These are phyloP conservation scores for Lyophyllum decastes DNA, from an alignment of 768 basidiomycete genomes.

Conservation along the genomic window DNA sequence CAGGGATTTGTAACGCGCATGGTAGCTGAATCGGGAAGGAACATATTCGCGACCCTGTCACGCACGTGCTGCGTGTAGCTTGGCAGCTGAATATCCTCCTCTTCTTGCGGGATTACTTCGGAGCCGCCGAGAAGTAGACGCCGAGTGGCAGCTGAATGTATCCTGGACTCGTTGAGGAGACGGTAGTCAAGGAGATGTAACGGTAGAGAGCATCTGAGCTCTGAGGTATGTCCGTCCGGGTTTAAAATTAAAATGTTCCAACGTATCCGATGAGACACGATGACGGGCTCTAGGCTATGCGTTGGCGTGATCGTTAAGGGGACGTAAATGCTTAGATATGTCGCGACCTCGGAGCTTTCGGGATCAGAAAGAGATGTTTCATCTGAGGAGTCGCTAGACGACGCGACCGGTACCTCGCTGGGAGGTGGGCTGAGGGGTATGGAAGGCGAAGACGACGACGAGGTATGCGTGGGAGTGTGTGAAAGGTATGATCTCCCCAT, in stretches of 20 bases:
- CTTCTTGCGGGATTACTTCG: constrained; percentile 38
- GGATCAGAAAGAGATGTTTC: neutral
- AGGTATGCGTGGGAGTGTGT: neutral
- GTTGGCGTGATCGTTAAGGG: constrained; percentile 68
- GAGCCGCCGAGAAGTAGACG: constrained; percentile 58
- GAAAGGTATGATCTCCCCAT: constrained; percentile 1
- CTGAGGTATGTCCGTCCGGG: constrained; percentile 88
- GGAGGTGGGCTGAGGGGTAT: neutral
- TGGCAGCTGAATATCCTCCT: constrained; percentile 78
- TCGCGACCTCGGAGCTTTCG: constrained; percentile 48
- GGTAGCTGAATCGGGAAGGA: constrained; percentile 60
- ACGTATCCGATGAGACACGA: constrained; percentile 75
- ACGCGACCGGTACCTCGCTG: neutral
- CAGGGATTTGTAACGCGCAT: constrained; percentile 69
- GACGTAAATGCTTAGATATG: constrained; percentile 59
- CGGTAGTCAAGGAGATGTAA: constrained; percentile 78
- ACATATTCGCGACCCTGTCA: constrained; percentile 86
- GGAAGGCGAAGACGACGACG: constrained; percentile 6
- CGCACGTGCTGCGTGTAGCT: constrained; percentile 88
- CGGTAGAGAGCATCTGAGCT: constrained; percentile 93
- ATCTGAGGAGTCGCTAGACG: neutral
- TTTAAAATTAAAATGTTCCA: constrained; percentile 83
- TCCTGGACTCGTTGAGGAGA: constrained; percentile 74
- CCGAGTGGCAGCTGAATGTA: constrained; percentile 72
- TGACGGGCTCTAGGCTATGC: constrained; percentile 75